These are phyloP conservation scores for Plasmodium sp. DNA, from an alignment of 169 alveolate species.

Conservation along the genomic window DNA sequence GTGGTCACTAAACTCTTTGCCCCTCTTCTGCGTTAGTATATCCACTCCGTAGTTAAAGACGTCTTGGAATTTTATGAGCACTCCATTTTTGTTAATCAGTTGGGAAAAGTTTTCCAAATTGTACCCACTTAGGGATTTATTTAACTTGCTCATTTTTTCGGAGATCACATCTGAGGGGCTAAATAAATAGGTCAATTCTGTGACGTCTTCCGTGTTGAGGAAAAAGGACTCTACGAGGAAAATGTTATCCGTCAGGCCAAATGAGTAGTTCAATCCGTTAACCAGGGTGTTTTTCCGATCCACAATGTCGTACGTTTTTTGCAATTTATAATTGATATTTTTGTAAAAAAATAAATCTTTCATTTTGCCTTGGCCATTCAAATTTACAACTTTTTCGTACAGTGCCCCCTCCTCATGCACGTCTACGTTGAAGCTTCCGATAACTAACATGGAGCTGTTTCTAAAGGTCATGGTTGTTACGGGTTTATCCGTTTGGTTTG, in stretches of 20 bases:
- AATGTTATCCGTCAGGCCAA: constrained; percentile 69
- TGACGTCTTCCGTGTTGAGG: constrained; percentile 14
- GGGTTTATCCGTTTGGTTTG: not conserved
- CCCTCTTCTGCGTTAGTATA: constrained; percentile 60
- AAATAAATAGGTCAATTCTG: constrained; percentile 42
- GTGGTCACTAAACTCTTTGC: constrained; percentile 62
- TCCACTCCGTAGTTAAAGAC: constrained; percentile 70
- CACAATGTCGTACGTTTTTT: constrained; percentile 45
- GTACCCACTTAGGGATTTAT: constrained; percentile 27
- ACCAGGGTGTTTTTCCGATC: constrained; percentile 57
- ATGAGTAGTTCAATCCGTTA: constrained; percentile 56
- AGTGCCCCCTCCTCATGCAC: constrained; percentile 16
- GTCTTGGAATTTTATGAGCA: constrained; percentile 36
- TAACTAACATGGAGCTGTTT: constrained; percentile 56
- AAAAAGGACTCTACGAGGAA: constrained; percentile 52
- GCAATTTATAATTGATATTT: constrained; percentile 62
- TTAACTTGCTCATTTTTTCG: constrained; percentile 32
- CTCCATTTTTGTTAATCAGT: constrained; percentile 53
- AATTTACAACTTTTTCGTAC: constrained; percentile 22
- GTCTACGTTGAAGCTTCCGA: constrained; percentile 70
- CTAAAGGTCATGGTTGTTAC: constrained; percentile 33
- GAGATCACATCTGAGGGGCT: constrained; percentile 42
- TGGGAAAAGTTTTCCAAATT: constrained; percentile 16
- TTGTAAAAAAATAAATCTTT: constrained; percentile 63
- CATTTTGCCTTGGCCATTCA: constrained; percentile 36